These are phyloP conservation scores for Limnanthes douglasii DNA, from an alignment of 345 rosid species.

Conservation along the genomic window DNA sequence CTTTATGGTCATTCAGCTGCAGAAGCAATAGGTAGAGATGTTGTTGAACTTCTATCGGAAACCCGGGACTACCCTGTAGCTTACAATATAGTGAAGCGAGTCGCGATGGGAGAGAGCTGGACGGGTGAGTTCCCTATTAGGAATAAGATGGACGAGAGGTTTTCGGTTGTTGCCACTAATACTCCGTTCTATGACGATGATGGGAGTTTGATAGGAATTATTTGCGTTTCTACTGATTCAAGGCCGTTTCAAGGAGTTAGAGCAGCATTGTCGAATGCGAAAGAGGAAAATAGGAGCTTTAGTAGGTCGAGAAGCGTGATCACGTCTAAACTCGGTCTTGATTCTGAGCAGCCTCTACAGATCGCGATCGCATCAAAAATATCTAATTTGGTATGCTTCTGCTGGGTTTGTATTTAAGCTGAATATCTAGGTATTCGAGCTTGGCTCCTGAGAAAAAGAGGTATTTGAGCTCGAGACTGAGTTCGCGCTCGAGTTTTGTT, in stretches of 20 bases:
- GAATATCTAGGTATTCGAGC: too few species aligned
- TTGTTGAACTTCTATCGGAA: conserved; percentile 53
- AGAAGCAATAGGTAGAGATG: conserved; percentile 72
- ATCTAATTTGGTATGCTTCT: conserved; percentile 90
- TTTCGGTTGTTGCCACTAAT: conserved; percentile 44
- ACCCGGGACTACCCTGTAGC: conserved; percentile 39
- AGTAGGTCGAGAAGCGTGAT: conserved; percentile 21
- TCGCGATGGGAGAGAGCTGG: conserved; percentile 66
- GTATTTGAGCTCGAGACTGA: too few species aligned
- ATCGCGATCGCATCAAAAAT: conserved; percentile 75
- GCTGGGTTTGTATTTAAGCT: too few species aligned
- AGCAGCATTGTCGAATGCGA: conserved; percentile 15
- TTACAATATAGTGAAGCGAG: conserved; percentile 30
- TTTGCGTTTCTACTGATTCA: conserved; percentile 55
- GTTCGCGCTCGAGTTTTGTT: too few species aligned
- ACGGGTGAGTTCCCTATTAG: conserved; percentile 80
- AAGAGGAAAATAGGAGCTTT: conserved; percentile 40
- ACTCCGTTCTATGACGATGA: conserved; percentile 74
- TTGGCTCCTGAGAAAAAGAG: too few species aligned
- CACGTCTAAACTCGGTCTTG: conserved; percentile 67
- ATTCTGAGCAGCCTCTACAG: conserved; percentile 88
- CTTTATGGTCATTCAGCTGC: conserved; percentile 68
- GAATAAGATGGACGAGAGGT: conserved; percentile 57
- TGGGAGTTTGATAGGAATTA: conserved; percentile 57
- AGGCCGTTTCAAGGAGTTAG: conserved; percentile 31